Evolutionary conservation across 148 eudicot genomes (phyloP).

Genomic region (Spergularia bocconei): DNA sequence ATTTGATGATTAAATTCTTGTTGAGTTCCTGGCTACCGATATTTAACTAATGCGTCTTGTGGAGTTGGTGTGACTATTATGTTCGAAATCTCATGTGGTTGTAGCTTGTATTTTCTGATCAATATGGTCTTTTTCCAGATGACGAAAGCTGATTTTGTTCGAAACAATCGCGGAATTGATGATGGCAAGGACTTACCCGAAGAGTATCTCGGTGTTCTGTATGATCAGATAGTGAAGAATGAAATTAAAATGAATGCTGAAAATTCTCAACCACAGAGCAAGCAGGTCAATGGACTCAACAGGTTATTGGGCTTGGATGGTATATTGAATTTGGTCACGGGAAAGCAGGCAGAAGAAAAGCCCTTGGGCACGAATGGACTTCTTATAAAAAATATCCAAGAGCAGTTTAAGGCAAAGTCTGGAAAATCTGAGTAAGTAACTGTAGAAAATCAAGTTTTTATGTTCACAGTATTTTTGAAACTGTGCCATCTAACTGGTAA

Average conservation of each 20-base stretch:
- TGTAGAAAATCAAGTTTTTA: not conserved
- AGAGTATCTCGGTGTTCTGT: slow-evolving; percentile 78
- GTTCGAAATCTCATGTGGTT: not conserved
- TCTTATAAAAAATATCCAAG: slow-evolving; percentile 90
- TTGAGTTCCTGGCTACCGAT: slow-evolving; percentile 1
- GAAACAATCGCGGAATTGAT: slow-evolving; percentile 96
- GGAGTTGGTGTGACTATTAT: not conserved
- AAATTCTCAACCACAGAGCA: slow-evolving; percentile 78
- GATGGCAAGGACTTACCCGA: slow-evolving; percentile 96
- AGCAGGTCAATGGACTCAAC: slow-evolving; percentile 79
- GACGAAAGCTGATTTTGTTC: slow-evolving; percentile 91
- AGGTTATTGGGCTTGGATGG: slow-evolving; percentile 92
- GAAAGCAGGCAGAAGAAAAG: slow-evolving; percentile 94
- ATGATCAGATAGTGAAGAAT: slow-evolving; percentile 90
- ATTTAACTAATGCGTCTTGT: not conserved
- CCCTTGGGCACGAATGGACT: slow-evolving; percentile 87
- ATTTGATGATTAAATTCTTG: not conserved
- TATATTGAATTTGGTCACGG: slow-evolving; percentile 82
- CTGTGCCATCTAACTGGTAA: not conserved
- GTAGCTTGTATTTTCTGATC: not conserved
- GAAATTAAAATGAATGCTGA: slow-evolving; percentile 98
- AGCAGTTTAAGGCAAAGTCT: slow-evolving; percentile 89
- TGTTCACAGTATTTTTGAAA: not conserved
- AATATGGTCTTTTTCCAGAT: slow-evolving; percentile 45
- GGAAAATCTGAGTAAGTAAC: slow-evolving; percentile 88